Evolutionary conservation across 225 moss, liverwort and hornwort species (phyloP).

Genomic region (Ulota crispa): DNA sequence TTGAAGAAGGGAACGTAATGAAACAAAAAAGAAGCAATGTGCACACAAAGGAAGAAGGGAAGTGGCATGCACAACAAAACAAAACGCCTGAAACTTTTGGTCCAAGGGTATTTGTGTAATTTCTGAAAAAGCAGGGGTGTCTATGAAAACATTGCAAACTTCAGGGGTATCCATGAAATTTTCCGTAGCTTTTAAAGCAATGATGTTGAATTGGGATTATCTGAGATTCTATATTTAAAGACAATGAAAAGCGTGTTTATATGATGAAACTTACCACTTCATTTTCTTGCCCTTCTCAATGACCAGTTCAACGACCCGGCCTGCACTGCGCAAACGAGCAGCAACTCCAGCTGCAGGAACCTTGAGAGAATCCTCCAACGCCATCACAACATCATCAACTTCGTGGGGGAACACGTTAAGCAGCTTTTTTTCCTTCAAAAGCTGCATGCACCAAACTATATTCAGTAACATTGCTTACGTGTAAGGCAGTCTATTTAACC

Average conservation of each 20-base stretch:
- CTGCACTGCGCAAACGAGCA: constrained; percentile 59
- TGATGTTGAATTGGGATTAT: neutral
- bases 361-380: constrained; percentile 79
- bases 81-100: too few relatives aligned
- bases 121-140: too few relatives aligned
- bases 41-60: too few relatives aligned
- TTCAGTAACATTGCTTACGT: neutral
- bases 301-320: constrained; percentile 83
- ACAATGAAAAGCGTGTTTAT: neutral
- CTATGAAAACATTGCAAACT: too few relatives aligned
- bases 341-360: constrained; percentile 80
- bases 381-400: constrained; percentile 94
- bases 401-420: constrained; percentile 60
- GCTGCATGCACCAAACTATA: constrained; percentile 48
- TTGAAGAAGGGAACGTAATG: too few relatives aligned
- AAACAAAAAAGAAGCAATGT: too few relatives aligned
- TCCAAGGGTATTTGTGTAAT: too few relatives aligned
- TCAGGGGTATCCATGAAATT: too few relatives aligned
- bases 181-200: neutral
- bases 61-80: too few relatives aligned
- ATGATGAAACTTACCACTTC: constrained; percentile 64
- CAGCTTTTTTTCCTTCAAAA: constrained; percentile 80
- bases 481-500: constrained; percentile 2
- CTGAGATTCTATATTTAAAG: neutral
- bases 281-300: constrained; percentile 74